phyloP scores from a whole-genome alignment of 2,329 filamentous ascomycete species.

The Arthroderma uncinatum region DNA sequence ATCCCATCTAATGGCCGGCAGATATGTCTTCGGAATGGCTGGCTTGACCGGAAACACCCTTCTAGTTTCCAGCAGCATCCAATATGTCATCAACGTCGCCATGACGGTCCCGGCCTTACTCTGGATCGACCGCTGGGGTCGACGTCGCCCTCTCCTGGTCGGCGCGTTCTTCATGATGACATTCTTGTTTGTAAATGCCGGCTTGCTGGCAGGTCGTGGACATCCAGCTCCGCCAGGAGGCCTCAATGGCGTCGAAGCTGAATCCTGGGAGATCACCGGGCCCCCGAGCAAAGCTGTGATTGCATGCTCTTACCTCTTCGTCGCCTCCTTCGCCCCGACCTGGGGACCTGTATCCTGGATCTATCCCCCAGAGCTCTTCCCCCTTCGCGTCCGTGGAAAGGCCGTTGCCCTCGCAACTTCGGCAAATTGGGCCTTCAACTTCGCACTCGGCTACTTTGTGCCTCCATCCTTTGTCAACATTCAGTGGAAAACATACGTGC shows the following conservation, averaged over 20 bases:
- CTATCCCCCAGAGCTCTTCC: slow-evolving; percentile 53
- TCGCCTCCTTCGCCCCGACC: slow-evolving; percentile 55
- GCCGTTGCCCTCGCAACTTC: slow-evolving; percentile 51
- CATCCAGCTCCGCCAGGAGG: slow-evolving; percentile 27
- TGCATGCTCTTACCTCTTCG: slow-evolving; percentile 61
- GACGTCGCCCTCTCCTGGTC: slow-evolving; percentile 54
- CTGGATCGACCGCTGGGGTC: slow-evolving; percentile 65
- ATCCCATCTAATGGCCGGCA: slow-evolving; percentile 7
- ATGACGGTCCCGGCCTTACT: slow-evolving; percentile 68
- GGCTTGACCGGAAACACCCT: slow-evolving; percentile 49
- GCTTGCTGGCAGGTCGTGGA: slow-evolving; percentile 33
- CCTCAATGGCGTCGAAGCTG: slow-evolving; percentile 22
- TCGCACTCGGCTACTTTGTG: slow-evolving; percentile 44
- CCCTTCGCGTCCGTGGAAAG: slow-evolving; percentile 51
- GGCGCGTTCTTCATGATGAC: slow-evolving; percentile 53
- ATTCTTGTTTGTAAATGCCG: slow-evolving; percentile 36
- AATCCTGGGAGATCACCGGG: slow-evolving; percentile 29
- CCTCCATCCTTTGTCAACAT: slow-evolving; percentile 50
- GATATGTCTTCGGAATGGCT: slow-evolving; percentile 61
- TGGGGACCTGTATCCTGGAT: slow-evolving; percentile 51
- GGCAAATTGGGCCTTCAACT: slow-evolving; percentile 55
- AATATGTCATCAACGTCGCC: slow-evolving; percentile 68
- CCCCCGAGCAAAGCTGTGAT: slow-evolving; percentile 50
- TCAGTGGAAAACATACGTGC: slow-evolving; percentile 54
- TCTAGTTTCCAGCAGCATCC: slow-evolving; percentile 56